These are phyloP conservation scores for Xylariales sp. DNA, from an alignment of 2,329 filamentous ascomycete species.

Conservation along the genomic window DNA sequence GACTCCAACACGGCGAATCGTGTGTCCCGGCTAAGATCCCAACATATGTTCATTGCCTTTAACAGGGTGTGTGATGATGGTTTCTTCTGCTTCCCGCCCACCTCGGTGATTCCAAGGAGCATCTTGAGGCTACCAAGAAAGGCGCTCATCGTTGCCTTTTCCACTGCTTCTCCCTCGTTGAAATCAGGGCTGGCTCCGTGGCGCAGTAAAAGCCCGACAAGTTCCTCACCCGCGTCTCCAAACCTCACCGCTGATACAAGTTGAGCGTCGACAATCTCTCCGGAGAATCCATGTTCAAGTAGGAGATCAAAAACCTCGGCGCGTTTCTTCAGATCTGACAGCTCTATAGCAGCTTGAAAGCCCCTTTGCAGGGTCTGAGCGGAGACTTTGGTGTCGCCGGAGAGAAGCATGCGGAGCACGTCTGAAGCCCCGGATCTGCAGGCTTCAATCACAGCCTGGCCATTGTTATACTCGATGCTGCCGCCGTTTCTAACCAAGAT, in stretches of 20 bases:
- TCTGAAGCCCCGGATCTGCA: conserved; percentile 45
- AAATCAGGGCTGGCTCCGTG: conserved; percentile 53
- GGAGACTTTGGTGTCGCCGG: conserved; percentile 31
- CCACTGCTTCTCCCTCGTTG: conserved; percentile 50
- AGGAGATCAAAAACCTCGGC: conserved; percentile 47
- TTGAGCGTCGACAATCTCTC: conserved; percentile 48
- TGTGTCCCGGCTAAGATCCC: conserved; percentile 43
- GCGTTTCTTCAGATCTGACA: conserved; percentile 44
- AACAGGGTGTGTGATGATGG: conserved; percentile 43
- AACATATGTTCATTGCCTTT: conserved; percentile 48
- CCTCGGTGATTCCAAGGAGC: conserved; percentile 42
- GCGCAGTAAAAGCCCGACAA: conserved; percentile 45
- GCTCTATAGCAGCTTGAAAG: conserved; percentile 51
- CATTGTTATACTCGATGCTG: conserved; percentile 44
- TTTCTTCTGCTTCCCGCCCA: conserved; percentile 37
- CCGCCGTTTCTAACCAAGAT: conserved; percentile 49
- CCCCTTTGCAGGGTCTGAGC: conserved; percentile 42
- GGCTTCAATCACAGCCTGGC: conserved; percentile 50
- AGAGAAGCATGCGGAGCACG: conserved; percentile 46
- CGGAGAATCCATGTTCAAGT: conserved; percentile 43
- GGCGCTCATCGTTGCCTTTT: conserved; percentile 48
- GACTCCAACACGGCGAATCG: conserved; percentile 43
- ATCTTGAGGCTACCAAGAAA: conserved; percentile 46
- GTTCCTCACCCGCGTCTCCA: conserved; percentile 40
- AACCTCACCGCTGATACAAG: conserved; percentile 49